Evolutionary conservation across 192 early-diverging fungal species (phyloP).

Genomic region (Physocladia obscura): DNA sequence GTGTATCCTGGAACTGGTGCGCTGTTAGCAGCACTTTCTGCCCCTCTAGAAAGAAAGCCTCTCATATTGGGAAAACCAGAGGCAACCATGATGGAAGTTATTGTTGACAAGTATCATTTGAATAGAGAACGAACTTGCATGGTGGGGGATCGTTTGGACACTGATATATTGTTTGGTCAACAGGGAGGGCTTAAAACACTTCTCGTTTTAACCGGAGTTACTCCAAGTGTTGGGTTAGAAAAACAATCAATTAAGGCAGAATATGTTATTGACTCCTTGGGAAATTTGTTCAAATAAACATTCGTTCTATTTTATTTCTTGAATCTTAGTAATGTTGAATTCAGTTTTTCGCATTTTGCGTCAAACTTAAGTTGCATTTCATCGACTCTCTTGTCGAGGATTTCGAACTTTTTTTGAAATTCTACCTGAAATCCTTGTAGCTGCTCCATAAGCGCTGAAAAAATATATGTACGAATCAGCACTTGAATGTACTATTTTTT

Average conservation of each 20-base stretch:
- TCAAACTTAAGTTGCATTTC: constrained; percentile 41
- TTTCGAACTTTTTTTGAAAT: constrained; percentile 47
- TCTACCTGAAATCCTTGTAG: constrained; percentile 49
- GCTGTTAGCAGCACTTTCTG: constrained; percentile 69
- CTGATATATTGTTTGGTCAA: constrained; percentile 93
- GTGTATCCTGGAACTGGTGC: constrained; percentile 79
- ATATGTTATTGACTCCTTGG: constrained; percentile 42
- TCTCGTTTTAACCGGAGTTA: constrained; percentile 84
- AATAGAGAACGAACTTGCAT: constrained; percentile 84
- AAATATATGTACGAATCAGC: background rate
- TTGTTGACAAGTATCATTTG: constrained; percentile 78
- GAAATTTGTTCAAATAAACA: constrained; percentile 20
- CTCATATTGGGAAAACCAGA: constrained; percentile 90
- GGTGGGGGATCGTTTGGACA: constrained; percentile 94
- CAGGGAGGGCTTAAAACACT: constrained; percentile 82
- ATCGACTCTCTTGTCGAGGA: constrained; percentile 50
- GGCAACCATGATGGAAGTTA: constrained; percentile 89
- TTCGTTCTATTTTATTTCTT: constrained; percentile 31
- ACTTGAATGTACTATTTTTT: too few species aligned
- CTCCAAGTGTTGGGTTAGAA: constrained; percentile 30
- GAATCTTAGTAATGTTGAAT: constrained; percentile 43
- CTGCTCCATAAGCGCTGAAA: constrained; percentile 49
- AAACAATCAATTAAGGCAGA: constrained; percentile 39
- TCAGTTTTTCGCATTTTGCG: constrained; percentile 51
- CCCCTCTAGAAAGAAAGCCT: constrained; percentile 78